Evolutionary conservation across 2,329 filamentous ascomycete genomes (phyloP).

Genomic region (Bipolaris gigantea): DNA sequence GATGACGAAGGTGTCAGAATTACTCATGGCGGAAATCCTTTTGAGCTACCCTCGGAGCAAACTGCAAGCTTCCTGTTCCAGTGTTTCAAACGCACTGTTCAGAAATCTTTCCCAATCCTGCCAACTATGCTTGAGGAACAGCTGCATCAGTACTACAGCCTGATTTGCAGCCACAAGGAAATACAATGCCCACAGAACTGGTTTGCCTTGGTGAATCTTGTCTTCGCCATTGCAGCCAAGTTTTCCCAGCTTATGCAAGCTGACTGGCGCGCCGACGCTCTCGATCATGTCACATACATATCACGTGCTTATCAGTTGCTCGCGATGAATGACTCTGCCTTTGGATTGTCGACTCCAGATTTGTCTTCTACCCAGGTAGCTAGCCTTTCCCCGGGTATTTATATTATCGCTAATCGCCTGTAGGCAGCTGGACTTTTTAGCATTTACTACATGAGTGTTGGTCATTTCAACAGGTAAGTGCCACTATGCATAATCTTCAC

Average conservation of each 20-base stretch:
- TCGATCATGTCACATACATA: conserved; percentile 40
- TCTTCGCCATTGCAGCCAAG: conserved; percentile 46
- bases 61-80: conserved; percentile 24
- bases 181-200: conserved; percentile 22
- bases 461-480: conserved; percentile 35
- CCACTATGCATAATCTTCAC: not conserved
- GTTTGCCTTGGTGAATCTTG: conserved; percentile 43
- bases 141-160: conserved; percentile 11
- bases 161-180: conserved; percentile 1
- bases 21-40: conserved; percentile 6
- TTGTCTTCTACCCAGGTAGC: conserved; percentile 11
- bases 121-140: conserved; percentile 5
- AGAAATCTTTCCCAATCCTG: conserved; percentile 29
- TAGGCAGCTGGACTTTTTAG: conserved; percentile 33
- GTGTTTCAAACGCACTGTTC: conserved; percentile 36
- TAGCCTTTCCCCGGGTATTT: conserved; percentile 12
- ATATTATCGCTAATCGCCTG: not conserved
- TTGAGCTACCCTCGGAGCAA: conserved; percentile 17
- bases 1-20: conserved; percentile 26
- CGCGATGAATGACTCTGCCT: conserved; percentile 23
- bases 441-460: conserved; percentile 41
- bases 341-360: conserved; percentile 29
- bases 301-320: conserved; percentile 21
- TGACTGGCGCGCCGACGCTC: conserved; percentile 18
- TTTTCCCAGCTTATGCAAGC: conserved; percentile 34